These are phyloP conservation scores for Inga leiocalycina DNA, from an alignment of 306 rosid genomes.

Conservation along the genomic window DNA sequence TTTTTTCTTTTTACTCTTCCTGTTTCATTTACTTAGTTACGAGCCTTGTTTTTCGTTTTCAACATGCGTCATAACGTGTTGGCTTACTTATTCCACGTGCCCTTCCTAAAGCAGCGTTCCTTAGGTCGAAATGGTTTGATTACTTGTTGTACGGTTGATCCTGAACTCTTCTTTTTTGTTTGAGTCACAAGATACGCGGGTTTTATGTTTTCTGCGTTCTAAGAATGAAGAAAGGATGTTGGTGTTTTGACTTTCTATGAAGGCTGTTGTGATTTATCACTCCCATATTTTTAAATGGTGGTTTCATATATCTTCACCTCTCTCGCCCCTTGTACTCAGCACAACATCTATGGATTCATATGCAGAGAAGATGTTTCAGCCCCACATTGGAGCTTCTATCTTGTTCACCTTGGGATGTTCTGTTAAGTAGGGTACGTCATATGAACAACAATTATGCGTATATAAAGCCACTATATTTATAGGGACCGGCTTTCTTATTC, in stretches of 20 bases:
- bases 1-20: neutral
- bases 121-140: slow-evolving; percentile 22
- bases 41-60: neutral
- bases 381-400: slow-evolving; percentile 56
- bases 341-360: neutral
- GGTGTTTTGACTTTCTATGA: slow-evolving; percentile 18
- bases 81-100: slow-evolving; percentile 9
- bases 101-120: slow-evolving; percentile 1
- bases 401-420: slow-evolving; percentile 64
- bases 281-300: slow-evolving; percentile 14
- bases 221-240: slow-evolving; percentile 1
- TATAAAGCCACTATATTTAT: neutral
- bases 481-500: neutral
- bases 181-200: neutral
- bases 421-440: slow-evolving; percentile 74
- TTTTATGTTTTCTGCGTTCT: slow-evolving; percentile 24
- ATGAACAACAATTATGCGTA: neutral
- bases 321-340: neutral
- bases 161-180: slow-evolving; percentile 10
- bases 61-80: neutral
- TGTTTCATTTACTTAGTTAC: neutral
- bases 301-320: slow-evolving; percentile 5
- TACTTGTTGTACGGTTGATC: neutral
- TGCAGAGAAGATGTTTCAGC: slow-evolving; percentile 58
- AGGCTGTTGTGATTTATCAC: slow-evolving; percentile 21